Percentiles rank a stretch among this genome's conserved stretches.
Conservation (phyloP, 495 filamentous ascomycete genomes). For the Ascodesmis nigricans region DNA sequence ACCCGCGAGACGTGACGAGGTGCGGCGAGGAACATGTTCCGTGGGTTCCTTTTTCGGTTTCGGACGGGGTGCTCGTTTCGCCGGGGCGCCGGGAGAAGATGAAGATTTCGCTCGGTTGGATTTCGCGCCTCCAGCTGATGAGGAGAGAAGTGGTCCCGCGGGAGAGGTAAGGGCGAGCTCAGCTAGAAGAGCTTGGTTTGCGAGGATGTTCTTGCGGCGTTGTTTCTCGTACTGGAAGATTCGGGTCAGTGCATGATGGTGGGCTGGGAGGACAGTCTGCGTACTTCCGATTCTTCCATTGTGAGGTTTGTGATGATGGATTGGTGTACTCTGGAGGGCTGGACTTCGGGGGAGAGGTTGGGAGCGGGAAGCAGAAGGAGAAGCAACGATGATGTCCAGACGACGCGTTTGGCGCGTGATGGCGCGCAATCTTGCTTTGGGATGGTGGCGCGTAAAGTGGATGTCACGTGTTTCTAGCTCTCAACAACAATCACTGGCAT, state of each 20-base stretch:
- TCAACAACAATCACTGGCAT: too few relatives aligned
- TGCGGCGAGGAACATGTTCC: constrained; percentile 32
- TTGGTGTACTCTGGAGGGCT: too few relatives aligned
- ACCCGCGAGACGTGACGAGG: constrained; percentile 42
- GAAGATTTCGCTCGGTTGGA: constrained; percentile 21
- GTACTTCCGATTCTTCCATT: constrained; percentile 4
- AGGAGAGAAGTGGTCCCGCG: constrained; percentile 31
- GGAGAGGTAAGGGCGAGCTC: constrained; percentile 31
- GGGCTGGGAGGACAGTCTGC: too few relatives aligned
- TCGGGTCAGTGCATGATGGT: too few relatives aligned
- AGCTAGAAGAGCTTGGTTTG: constrained; percentile 47
- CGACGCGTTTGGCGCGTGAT: too few relatives aligned
- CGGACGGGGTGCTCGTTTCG: constrained; percentile 20
- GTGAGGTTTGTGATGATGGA: constrained; percentile 3
- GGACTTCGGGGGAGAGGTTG: background rate
- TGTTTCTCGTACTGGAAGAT: constrained; percentile 48
- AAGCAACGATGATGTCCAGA: too few relatives aligned
- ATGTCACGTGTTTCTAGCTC: too few relatives aligned
- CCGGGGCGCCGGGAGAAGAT: constrained; percentile 5
- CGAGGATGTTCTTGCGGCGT: constrained; percentile 49
- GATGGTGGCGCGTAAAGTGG: too few relatives aligned
- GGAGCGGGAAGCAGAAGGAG: too few relatives aligned
- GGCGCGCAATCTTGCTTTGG: too few relatives aligned
- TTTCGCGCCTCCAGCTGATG: constrained; percentile 6
- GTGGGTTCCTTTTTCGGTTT: constrained; percentile 31